Percentiles rank a stretch among this genome's conserved stretches.
phyloP scores from a whole-genome alignment of 2,329 filamentous ascomycete genomes.

The Colletotrichum truncatum region DNA sequence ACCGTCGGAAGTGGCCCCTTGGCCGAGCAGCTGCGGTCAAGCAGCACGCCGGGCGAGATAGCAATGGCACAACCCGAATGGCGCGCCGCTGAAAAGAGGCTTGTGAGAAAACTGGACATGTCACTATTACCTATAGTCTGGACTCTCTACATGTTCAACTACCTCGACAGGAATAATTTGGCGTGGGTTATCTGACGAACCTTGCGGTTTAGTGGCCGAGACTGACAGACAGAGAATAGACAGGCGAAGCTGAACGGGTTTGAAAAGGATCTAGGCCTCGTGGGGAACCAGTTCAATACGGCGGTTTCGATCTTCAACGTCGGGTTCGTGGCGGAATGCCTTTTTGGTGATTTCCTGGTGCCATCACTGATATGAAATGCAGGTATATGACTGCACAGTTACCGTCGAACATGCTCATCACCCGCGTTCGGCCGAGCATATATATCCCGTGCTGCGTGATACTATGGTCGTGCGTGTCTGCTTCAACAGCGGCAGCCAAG shows the following conservation, averaged over 20 bases:
- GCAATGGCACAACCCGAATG: slow-evolving; percentile 19
- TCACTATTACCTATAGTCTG: slow-evolving; percentile 34
- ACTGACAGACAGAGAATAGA: slow-evolving; percentile 6
- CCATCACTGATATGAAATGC: not conserved
- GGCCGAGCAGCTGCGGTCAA: not conserved
- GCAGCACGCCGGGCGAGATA: not conserved
- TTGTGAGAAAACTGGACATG: slow-evolving; percentile 37
- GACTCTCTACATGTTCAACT: slow-evolving; percentile 31
- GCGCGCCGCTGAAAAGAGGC: slow-evolving; percentile 9
- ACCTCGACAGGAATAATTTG: slow-evolving; percentile 27
- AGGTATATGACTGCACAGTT: slow-evolving; percentile 34
- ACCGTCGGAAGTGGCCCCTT: not conserved
- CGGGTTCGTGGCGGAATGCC: slow-evolving; percentile 2
- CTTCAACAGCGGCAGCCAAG: slow-evolving; percentile 25
- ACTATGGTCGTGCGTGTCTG: slow-evolving; percentile 29
- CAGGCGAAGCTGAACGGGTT: slow-evolving; percentile 24
- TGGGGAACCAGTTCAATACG: slow-evolving; percentile 27
- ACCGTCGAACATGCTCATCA: slow-evolving; percentile 35
- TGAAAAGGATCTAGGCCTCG: slow-evolving; percentile 23
- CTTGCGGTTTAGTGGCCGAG: too few species aligned
- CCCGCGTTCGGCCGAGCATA: slow-evolving; percentile 30
- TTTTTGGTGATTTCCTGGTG: not conserved
- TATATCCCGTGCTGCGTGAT: slow-evolving; percentile 34
- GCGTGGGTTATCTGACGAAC: slow-evolving; percentile 21
- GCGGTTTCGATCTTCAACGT: slow-evolving; percentile 24